phyloP scores from a whole-genome alignment of 1,139 yeast species.

The Hemisphaericaspora subhashii region DNA sequence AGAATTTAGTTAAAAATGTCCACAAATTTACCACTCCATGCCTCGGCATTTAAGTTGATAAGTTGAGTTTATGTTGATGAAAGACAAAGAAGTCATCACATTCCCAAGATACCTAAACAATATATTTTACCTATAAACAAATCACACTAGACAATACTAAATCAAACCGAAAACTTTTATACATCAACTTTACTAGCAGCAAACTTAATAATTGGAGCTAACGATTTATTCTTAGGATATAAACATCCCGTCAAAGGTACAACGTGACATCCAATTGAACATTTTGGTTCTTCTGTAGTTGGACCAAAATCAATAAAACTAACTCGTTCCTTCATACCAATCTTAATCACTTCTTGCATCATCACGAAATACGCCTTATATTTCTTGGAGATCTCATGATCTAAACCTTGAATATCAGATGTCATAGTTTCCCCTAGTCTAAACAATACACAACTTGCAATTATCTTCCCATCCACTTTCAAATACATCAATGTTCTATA shows the following conservation, averaged over 20 bases:
- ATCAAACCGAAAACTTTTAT: constrained; percentile 6
- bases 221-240: constrained; percentile 16
- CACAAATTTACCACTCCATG: too few species aligned
- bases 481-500: constrained; percentile 36
- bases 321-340: constrained; percentile 38
- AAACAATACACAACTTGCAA: constrained; percentile 45
- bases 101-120: not conserved
- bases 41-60: too few species aligned
- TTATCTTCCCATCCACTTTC: constrained; percentile 32
- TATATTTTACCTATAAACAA: not conserved
- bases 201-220: constrained; percentile 20
- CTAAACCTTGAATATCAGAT: constrained; percentile 45
- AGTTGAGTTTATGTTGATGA: too few species aligned
- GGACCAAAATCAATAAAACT: constrained; percentile 45
- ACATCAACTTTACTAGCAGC: constrained; percentile 25
- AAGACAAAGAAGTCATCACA: too few species aligned
- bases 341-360: constrained; percentile 47
- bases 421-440: constrained; percentile 46
- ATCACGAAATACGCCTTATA: constrained; percentile 47
- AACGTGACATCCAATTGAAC: constrained; percentile 39
- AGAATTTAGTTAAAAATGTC: too few species aligned
- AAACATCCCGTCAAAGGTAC: constrained; percentile 36
- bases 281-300: constrained; percentile 38
- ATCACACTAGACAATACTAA: not conserved
- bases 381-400: constrained; percentile 38